These are phyloP conservation scores for Saccharomycopsis amapae DNA, from an alignment of 805 yeast genomes.

Conservation along the genomic window DNA sequence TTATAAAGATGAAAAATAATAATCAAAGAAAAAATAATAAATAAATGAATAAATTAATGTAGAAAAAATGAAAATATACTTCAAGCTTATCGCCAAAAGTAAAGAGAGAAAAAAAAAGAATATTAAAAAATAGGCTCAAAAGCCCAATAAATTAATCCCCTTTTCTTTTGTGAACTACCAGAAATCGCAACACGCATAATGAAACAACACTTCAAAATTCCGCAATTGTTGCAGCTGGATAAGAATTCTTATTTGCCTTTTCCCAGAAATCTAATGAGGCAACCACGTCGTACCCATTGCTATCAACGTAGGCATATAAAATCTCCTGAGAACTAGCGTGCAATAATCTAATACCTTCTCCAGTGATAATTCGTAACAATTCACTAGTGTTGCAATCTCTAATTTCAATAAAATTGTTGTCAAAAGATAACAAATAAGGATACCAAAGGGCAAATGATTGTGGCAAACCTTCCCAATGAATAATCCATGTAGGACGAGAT, in stretches of 20 bases:
- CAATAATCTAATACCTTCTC: conserved; percentile 82
- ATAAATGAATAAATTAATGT: no score
- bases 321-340: conserved; percentile 93
- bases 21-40: no score
- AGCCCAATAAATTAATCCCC: no score
- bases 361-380: conserved; percentile 78
- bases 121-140: no score
- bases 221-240: no score
- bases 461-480: conserved; percentile 96
- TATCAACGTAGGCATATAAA: conserved; percentile 85
- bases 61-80: no score
- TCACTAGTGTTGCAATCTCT: conserved; percentile 86
- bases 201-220: no score
- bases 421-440: conserved; percentile 89
- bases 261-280: conserved; percentile 90
- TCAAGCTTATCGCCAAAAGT: no score
- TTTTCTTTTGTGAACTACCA: no score
- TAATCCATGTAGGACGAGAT: conserved; percentile 85
- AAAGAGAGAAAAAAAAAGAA: no score
- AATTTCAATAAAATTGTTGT: conserved; percentile 82
- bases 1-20: no score
- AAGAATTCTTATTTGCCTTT: conserved; percentile 25
- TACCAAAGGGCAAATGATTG: conserved; percentile 88
- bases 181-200: no score
- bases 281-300: conserved; percentile 84